Evolutionary conservation across 495 filamentous ascomycete genomes (phyloP).

Genomic region (Trichoderma asperelloides): DNA sequence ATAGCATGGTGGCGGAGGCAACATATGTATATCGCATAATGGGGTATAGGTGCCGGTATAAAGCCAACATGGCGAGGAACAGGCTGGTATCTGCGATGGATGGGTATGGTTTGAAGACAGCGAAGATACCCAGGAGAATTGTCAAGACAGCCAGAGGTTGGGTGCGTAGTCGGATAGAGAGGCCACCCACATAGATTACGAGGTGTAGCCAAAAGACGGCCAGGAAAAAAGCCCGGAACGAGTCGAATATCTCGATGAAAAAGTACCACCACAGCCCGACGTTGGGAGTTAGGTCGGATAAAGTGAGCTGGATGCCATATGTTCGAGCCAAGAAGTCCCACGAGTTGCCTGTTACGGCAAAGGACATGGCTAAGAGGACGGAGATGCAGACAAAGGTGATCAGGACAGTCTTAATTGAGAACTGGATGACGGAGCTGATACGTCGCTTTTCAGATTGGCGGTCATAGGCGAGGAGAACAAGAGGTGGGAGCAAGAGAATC

Average conservation of each 20-base stretch:
- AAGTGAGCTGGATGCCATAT: slow-evolving; percentile 82
- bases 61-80: slow-evolving; percentile 70
- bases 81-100: slow-evolving; percentile 80
- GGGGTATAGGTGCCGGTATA: slow-evolving; percentile 93
- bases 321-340: slow-evolving; percentile 82
- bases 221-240: slow-evolving; percentile 92
- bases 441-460: slow-evolving; percentile 29
- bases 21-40: slow-evolving; percentile 93
- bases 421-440: slow-evolving; percentile 30
- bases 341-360: slow-evolving; percentile 63
- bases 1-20: slow-evolving; percentile 68
- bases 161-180: slow-evolving; percentile 66
- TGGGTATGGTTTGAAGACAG: slow-evolving; percentile 93
- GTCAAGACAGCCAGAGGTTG: slow-evolving; percentile 83
- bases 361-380: slow-evolving; percentile 60
- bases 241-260: slow-evolving; percentile 99
- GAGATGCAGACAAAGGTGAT: slow-evolving; percentile 40
- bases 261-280: slow-evolving; percentile 99
- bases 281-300: slow-evolving; percentile 91
- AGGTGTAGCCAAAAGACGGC: slow-evolving; percentile 97
- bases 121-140: slow-evolving; percentile 74
- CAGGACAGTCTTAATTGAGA: slow-evolving; percentile 40
- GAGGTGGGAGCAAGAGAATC: slow-evolving; percentile 71
- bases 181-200: slow-evolving; percentile 72
- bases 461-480: slow-evolving; percentile 78